Conservation (phyloP, 2,329 filamentous ascomycete genomes). For the Gnomoniopsis smithogilvyi region DNA sequence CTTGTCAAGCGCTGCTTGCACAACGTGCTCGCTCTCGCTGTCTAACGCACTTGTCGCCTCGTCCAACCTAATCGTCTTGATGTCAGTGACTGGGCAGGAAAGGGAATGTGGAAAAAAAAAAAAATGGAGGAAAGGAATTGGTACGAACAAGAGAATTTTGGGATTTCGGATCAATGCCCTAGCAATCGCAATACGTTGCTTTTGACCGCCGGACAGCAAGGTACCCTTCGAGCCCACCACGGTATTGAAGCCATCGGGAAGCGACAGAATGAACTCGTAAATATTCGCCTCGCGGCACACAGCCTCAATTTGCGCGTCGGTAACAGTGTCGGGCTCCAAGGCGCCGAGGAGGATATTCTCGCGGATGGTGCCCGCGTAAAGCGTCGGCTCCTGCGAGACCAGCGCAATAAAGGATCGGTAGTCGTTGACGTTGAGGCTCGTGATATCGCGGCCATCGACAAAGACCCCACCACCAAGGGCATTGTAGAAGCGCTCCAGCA, state of each 20-base stretch:
- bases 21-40: conserved; percentile 73
- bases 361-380: conserved; percentile 88
- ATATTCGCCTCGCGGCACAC: conserved; percentile 91
- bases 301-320: conserved; percentile 69
- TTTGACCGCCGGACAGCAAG: conserved; percentile 86
- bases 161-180: conserved; percentile 88
- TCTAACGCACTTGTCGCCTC: conserved; percentile 79
- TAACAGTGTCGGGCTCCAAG: conserved; percentile 56
- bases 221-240: conserved; percentile 83
- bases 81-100: no score
- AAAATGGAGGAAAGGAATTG: no score
- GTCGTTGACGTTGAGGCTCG: conserved; percentile 75
- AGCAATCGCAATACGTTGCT: conserved; percentile 91
- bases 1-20: conserved; percentile 76
- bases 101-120: no score
- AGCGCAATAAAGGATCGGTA: conserved; percentile 83
- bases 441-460: conserved; percentile 81
- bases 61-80: no score
- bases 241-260: conserved; percentile 83
- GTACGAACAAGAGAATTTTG: conserved; percentile 72
- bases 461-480: conserved; percentile 76
- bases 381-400: conserved; percentile 88
- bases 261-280: conserved; percentile 83
- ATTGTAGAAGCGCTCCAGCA: conserved; percentile 94
- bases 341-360: conserved; percentile 87